phyloP scores from a whole-genome alignment of 2,329 filamentous ascomycete genomes.

The Penicillium capsulatum region DNA sequence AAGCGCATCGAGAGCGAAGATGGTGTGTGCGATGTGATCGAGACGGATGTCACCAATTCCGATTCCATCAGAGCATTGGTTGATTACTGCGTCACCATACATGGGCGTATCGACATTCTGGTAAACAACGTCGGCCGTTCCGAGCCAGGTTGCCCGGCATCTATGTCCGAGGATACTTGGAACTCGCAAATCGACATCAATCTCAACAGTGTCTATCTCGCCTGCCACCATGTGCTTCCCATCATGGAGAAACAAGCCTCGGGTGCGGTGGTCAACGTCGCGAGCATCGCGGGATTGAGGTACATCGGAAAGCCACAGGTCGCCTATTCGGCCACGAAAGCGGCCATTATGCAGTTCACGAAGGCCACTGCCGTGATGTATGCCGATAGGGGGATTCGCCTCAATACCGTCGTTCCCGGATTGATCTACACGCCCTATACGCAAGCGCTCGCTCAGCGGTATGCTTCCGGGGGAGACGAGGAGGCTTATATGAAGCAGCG shows the following conservation, averaged over 20 bases:
- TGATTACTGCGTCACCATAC: constrained; percentile 48
- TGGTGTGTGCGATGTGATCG: constrained; percentile 6
- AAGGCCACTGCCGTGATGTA: constrained; percentile 49
- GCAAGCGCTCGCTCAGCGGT: constrained; percentile 45
- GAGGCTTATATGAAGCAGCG: constrained; percentile 34
- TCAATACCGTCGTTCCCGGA: constrained; percentile 56
- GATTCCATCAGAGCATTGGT: constrained; percentile 43
- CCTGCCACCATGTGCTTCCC: constrained; percentile 40
- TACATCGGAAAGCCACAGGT: constrained; percentile 54
- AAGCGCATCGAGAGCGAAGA: constrained; percentile 7
- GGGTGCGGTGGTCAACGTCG: constrained; percentile 46
- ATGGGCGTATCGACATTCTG: constrained; percentile 57
- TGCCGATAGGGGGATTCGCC: constrained; percentile 32
- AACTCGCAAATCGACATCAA: constrained; percentile 54
- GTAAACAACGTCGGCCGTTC: constrained; percentile 59
- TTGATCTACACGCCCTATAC: constrained; percentile 55
- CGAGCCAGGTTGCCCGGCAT: constrained; percentile 50
- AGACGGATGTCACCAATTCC: constrained; percentile 10
- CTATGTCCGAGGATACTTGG: constrained; percentile 50
- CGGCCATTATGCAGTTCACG: constrained; percentile 50
- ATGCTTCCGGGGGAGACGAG: constrained; percentile 41
- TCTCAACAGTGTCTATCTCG: constrained; percentile 54
- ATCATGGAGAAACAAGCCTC: constrained; percentile 23
- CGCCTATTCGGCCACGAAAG: constrained; percentile 52
- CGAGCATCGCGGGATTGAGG: constrained; percentile 51